Evolutionary conservation across 2,329 filamentous ascomycete species (phyloP).

Genomic region (Myrmaecium sp.): DNA sequence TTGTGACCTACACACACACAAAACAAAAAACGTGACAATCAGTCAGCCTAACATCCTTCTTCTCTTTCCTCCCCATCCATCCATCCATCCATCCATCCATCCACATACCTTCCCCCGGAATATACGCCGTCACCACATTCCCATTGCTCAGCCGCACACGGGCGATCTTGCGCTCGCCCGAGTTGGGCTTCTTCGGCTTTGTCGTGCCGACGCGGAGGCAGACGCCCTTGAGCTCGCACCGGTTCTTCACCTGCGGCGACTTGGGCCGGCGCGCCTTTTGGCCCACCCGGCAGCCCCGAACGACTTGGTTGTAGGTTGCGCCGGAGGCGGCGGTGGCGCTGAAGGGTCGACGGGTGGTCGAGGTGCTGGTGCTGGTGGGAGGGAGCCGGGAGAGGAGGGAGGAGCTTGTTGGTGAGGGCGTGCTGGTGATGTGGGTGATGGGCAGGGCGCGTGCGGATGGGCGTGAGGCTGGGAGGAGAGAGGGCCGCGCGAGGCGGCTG

Average conservation of each 20-base stretch:
- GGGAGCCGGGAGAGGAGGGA: conserved; percentile 2
- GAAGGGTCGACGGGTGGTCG: conserved; percentile 16
- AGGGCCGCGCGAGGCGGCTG: conserved; percentile 3
- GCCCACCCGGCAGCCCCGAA: conserved; percentile 55
- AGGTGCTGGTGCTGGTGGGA: conserved; percentile 1
- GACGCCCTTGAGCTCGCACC: conserved; percentile 84
- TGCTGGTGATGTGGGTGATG: not conserved
- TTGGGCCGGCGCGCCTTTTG: conserved; percentile 73
- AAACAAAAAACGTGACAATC: conserved; percentile 4
- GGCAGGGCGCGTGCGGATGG: not conserved
- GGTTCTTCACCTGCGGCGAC: conserved; percentile 63
- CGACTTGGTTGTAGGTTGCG: conserved; percentile 34
- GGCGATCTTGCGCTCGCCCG: conserved; percentile 87
- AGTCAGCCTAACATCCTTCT: conserved; percentile 4
- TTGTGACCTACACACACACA: conserved; percentile 51
- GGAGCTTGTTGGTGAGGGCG: no score
- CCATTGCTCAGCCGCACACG: conserved; percentile 80
- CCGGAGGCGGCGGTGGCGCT: conserved; percentile 19
- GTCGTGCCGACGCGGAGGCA: conserved; percentile 87
- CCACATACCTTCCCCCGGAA: conserved; percentile 65
- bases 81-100: conserved; percentile 4
- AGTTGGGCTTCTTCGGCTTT: conserved; percentile 98
- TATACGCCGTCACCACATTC: conserved; percentile 79
- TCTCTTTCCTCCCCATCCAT: not conserved
- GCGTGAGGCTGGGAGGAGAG: not conserved